Conservation (phyloP, 1,139 yeast genomes). For the Tardiomyces digboiensis region DNA sequence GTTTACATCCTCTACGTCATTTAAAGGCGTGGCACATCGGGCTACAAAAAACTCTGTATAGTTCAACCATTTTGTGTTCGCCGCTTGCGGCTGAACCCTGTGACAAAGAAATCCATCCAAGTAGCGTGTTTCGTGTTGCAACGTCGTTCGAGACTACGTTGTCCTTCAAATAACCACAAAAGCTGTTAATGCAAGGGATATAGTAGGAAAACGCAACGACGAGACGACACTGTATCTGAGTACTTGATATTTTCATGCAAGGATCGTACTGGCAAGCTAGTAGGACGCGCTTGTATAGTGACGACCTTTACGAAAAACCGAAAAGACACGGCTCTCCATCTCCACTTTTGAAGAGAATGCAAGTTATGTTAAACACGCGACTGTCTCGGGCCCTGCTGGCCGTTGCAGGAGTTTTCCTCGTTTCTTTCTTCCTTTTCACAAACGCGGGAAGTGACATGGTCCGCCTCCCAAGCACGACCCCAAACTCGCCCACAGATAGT, state of each 20-base stretch:
- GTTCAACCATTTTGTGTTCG: too few species aligned
- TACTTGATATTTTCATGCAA: not conserved
- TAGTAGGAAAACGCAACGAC: too few species aligned
- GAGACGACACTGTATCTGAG: too few species aligned
- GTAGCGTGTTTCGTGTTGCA: too few species aligned
- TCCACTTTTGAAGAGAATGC: not conserved
- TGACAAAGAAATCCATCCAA: too few species aligned
- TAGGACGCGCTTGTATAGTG: constrained; percentile 1
- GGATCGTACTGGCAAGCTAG: not conserved
- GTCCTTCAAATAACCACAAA: too few species aligned
- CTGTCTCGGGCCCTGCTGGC: not conserved
- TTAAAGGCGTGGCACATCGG: too few species aligned
- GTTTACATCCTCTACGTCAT: too few species aligned
- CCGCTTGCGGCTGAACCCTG: too few species aligned
- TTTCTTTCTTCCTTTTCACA: not conserved
- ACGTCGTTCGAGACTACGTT: too few species aligned
- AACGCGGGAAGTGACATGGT: not conserved
- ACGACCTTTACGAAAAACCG: not conserved
- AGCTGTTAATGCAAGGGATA: too few species aligned
- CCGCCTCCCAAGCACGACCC: not conserved
- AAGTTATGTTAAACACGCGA: not conserved
- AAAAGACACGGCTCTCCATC: not conserved
- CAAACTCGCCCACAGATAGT: not conserved
- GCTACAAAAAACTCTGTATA: too few species aligned
- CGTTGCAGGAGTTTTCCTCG: not conserved